Evolutionary conservation across 208 protist genomes (phyloP).

Genomic region (Leishmania mexicana): DNA sequence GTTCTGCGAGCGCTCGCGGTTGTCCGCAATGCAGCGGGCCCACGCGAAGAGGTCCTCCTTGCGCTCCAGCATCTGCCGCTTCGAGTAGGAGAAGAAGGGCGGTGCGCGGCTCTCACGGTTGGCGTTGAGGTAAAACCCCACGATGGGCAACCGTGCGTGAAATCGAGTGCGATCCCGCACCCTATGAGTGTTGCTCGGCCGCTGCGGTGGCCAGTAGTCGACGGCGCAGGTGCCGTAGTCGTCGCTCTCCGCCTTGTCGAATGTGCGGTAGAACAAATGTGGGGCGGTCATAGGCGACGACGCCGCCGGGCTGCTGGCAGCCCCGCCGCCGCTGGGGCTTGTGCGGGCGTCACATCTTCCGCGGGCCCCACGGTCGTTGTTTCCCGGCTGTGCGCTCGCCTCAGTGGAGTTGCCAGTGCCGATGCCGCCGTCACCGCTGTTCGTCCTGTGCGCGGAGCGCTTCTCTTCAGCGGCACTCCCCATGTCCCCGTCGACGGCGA

Average conservation of each 20-base stretch:
- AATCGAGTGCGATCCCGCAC: slow-evolving; percentile 43
- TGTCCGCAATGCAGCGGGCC: slow-evolving; percentile 64
- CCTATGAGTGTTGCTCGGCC: slow-evolving; percentile 15
- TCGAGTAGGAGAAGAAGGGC: slow-evolving; percentile 19
- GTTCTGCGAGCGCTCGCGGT: slow-evolving; percentile 62
- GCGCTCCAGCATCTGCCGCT: slow-evolving; percentile 3
- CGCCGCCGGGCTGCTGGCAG: not conserved
- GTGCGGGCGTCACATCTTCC: not conserved
- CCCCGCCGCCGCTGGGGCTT: not conserved
- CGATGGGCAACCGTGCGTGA: slow-evolving; percentile 53
- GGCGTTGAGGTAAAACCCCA: slow-evolving; percentile 43
- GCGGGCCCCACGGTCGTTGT: not conserved
- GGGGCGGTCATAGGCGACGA: not conserved
- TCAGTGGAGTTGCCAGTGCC: not conserved
- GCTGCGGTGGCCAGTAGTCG: slow-evolving; percentile 40
- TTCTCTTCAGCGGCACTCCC: not conserved
- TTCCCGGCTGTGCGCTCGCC: not conserved
- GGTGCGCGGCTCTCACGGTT: slow-evolving; percentile 21
- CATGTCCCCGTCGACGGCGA: slow-evolving; percentile 10
- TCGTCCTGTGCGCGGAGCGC: not conserved
- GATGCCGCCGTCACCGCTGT: not conserved
- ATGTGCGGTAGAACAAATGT: slow-evolving; percentile 52
- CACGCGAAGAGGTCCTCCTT: slow-evolving; percentile 45
- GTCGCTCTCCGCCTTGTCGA: slow-evolving; percentile 35
- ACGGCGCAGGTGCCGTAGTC: slow-evolving; percentile 38